phyloP scores from a whole-genome alignment of 2,329 filamentous ascomycete species.

The Lecanicillium sp. region DNA sequence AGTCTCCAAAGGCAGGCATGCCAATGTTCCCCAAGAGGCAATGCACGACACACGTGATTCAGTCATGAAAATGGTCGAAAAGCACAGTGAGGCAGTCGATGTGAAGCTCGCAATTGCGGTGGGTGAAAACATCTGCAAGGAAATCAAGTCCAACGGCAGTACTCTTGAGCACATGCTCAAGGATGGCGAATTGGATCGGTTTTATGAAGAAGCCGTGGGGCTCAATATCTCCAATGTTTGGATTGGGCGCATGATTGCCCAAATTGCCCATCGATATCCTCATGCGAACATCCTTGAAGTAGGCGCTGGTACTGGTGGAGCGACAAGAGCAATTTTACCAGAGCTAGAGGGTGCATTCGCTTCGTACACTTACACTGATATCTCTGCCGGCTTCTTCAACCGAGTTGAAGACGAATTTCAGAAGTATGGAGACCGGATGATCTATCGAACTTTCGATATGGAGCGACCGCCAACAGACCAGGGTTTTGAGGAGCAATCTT shows the following conservation, averaged over 20 bases:
- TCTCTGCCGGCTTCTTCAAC: conserved; percentile 32
- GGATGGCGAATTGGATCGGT: conserved; percentile 20
- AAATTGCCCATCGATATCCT: conserved; percentile 31
- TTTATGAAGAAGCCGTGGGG: conserved; percentile 17
- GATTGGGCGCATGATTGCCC: conserved; percentile 10
- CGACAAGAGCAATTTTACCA: conserved; percentile 27
- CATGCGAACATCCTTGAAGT: conserved; percentile 32
- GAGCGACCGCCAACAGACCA: conserved; percentile 19
- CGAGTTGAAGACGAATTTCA: conserved; percentile 22
- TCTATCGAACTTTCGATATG: conserved; percentile 18
- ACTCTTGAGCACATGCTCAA: conserved; percentile 24
- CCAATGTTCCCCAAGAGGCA: neutral
- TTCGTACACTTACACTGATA: conserved; percentile 38
- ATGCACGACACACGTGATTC: conserved; percentile 9
- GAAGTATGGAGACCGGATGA: conserved; percentile 10
- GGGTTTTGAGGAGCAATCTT: conserved; percentile 20
- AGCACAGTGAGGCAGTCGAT: conserved; percentile 13
- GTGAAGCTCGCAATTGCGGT: conserved; percentile 18
- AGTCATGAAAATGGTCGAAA: conserved; percentile 5
- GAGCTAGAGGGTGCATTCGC: conserved; percentile 18
- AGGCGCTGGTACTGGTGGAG: conserved; percentile 35
- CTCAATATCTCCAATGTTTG: conserved; percentile 1
- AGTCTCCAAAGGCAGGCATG: conserved; percentile 8
- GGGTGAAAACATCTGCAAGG: conserved; percentile 21
- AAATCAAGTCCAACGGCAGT: conserved; percentile 21